phyloP scores from a whole-genome alignment of 177 flowering plant genomes.

The Vitis hybrid region DNA sequence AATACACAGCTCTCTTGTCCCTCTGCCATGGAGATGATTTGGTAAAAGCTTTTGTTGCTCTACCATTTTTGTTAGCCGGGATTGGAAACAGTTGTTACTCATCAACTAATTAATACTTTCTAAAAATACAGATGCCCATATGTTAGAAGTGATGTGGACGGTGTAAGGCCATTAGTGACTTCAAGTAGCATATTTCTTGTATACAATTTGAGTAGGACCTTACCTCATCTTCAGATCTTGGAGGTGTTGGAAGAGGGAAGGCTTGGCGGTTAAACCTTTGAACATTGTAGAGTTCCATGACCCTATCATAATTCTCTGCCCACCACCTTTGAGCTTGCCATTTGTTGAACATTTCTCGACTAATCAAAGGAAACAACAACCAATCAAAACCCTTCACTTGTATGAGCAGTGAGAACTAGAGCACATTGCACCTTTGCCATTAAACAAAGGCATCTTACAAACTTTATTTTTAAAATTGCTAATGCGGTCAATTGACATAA shows the following conservation, averaged over 20 bases:
- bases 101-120: not conserved
- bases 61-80: not conserved
- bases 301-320: constrained; percentile 54
- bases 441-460: no score
- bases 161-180: not conserved
- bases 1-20: not conserved
- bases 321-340: constrained; percentile 67
- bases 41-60: not conserved
- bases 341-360: constrained; percentile 54
- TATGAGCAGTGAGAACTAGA: not conserved
- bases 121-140: not conserved
- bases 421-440: no score
- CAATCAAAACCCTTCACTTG: constrained; percentile 6
- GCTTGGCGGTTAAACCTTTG: constrained; percentile 43
- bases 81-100: not conserved
- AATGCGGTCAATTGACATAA: no score
- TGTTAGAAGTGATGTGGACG: no score
- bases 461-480: no score
- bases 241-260: constrained; percentile 46
- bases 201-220: constrained; percentile 3
- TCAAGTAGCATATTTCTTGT: not conserved
- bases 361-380: constrained; percentile 18
- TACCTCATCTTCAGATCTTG: constrained; percentile 51
- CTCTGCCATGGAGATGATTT: not conserved
- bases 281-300: constrained; percentile 61